Evolutionary conservation across 768 basidiomycete genomes (phyloP).

Genomic region (Xerocomellus dryophilus): DNA sequence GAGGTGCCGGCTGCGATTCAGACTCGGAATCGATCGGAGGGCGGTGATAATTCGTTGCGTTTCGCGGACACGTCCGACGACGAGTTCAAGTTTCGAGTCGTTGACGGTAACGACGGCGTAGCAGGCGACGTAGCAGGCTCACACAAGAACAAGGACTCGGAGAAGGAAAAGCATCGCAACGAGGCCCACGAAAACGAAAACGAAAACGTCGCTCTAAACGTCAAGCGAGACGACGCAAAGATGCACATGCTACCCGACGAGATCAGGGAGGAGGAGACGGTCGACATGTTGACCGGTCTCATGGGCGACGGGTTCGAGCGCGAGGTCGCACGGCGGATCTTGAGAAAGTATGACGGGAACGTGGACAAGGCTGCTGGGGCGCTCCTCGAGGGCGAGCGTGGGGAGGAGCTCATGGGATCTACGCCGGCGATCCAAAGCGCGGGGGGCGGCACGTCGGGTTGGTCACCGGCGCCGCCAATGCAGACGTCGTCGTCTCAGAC

Average conservation of each 20-base stretch:
- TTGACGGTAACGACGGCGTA: too few species aligned
- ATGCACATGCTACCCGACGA: constrained; percentile 26
- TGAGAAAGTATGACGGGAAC: constrained; percentile 60
- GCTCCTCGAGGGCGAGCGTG: constrained; percentile 50
- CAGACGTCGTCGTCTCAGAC: constrained; percentile 8
- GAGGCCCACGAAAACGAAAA: too few species aligned
- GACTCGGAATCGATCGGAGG: background rate
- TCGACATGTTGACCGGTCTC: constrained; percentile 35
- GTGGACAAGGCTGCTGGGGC: constrained; percentile 54
- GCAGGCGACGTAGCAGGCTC: too few species aligned
- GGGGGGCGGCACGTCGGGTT: background rate
- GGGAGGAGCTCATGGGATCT: constrained; percentile 25
- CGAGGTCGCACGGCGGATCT: constrained; percentile 50
- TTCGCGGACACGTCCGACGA: constrained; percentile 18
- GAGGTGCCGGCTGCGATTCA: too few species aligned
- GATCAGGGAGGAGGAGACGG: constrained; percentile 29
- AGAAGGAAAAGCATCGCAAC: background rate
- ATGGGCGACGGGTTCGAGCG: constrained; percentile 42
- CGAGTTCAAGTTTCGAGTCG: background rate
- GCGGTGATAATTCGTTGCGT: constrained; percentile 13
- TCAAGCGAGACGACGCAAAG: background rate
- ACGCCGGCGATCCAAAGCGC: background rate
- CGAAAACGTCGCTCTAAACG: too few species aligned
- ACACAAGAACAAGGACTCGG: background rate
- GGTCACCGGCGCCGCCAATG: background rate